These are phyloP conservation scores for Lactifluus echinatus DNA, from an alignment of 768 basidiomycete species.

Conservation along the genomic window DNA sequence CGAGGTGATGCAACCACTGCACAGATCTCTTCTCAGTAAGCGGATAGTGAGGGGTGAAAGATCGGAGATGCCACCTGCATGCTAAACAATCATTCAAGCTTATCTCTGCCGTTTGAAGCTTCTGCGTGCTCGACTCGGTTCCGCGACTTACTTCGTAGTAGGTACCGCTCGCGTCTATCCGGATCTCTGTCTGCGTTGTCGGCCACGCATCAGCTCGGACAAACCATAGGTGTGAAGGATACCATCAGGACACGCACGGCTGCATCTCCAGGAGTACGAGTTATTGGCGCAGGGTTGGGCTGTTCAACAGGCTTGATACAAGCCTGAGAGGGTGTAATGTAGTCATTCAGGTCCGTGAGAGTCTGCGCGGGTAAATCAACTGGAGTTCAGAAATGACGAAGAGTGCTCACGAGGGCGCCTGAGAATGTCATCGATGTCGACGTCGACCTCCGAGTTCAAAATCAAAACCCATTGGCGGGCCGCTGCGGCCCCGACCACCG, in stretches of 20 bases:
- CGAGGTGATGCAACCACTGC: constrained; percentile 94
- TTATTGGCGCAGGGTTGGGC: constrained; percentile 31
- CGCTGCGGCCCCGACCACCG: too few species aligned
- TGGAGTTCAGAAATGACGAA: not conserved
- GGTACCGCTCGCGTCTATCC: constrained; percentile 71
- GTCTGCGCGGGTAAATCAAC: constrained; percentile 39
- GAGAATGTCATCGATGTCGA: constrained; percentile 12
- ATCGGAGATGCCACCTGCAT: constrained; percentile 57
- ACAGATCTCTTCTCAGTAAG: not conserved
- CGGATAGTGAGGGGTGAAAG: not conserved
- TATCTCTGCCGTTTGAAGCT: constrained; percentile 89
- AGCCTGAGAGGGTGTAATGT: constrained; percentile 90
- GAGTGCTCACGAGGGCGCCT: constrained; percentile 13
- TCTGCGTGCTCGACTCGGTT: constrained; percentile 32
- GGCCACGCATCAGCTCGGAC: constrained; percentile 22
- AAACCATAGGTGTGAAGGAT: not conserved
- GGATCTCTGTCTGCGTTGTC: constrained; percentile 77
- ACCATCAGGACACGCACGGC: constrained; percentile 29
- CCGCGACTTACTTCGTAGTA: constrained; percentile 72
- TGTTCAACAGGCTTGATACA: constrained; percentile 92
- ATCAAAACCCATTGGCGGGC: too few species aligned
- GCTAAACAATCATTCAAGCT: constrained; percentile 96
- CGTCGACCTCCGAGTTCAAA: not conserved
- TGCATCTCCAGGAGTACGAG: constrained; percentile 35
- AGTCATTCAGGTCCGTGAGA: constrained; percentile 92